Conservation (phyloP, 768 basidiomycete genomes). For the Pisolithus sp. region DNA sequence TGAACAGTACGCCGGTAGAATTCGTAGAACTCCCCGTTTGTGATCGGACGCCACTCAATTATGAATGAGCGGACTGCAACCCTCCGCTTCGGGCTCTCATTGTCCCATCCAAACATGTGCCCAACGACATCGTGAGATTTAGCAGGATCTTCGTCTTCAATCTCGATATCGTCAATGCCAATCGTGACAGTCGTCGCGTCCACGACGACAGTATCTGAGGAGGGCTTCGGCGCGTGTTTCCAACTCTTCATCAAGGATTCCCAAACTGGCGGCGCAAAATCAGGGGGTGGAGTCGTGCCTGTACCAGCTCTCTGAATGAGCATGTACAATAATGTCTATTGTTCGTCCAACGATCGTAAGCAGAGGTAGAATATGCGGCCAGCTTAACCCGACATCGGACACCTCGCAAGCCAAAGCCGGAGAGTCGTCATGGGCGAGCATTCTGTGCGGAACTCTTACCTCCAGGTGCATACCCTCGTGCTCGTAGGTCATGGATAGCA, state of each 20-base stretch:
- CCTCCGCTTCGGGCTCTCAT: conserved; percentile 67
- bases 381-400: neutral
- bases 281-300: conserved; percentile 73
- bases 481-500: conserved; percentile 86
- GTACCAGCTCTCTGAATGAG: conserved; percentile 74
- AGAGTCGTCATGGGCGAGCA: neutral
- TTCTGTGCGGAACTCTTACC: conserved; percentile 24
- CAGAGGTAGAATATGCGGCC: neutral
- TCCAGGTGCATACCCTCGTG: conserved; percentile 89
- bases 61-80: conserved; percentile 64
- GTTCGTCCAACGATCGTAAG: conserved; percentile 2
- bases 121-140: conserved; percentile 34
- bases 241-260: conserved; percentile 41
- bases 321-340: conserved; percentile 87
- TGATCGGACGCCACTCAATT: conserved; percentile 81
- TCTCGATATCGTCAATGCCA: conserved; percentile 82
- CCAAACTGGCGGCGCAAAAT: conserved; percentile 73
- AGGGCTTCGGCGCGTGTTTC: conserved; percentile 39
- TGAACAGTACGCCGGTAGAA: conserved; percentile 49
- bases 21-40: conserved; percentile 77
- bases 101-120: conserved; percentile 93
- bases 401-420: neutral
- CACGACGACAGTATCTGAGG: conserved; percentile 43
- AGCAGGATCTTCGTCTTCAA: conserved; percentile 43
- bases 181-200: conserved; percentile 54